Conservation (phyloP, 1,284 basidiomycete genomes). For the Hypsizygus ulmarius region DNA sequence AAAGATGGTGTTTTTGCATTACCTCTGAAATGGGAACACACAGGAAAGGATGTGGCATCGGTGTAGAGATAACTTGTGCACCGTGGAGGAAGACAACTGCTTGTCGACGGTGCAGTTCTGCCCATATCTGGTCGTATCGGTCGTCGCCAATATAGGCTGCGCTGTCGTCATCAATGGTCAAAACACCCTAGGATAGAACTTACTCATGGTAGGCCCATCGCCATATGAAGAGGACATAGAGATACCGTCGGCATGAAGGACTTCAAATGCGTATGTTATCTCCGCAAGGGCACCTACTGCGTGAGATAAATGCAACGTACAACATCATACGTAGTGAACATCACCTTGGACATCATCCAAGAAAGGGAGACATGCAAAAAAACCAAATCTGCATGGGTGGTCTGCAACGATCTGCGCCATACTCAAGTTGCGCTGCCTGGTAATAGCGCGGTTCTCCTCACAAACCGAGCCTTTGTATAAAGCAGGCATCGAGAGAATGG, state of each 20-base stretch:
- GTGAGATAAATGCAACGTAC: background rate
- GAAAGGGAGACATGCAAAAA: constrained; percentile 63
- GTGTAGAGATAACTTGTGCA: constrained; percentile 58
- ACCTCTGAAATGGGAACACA: constrained; percentile 71
- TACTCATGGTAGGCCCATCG: constrained; percentile 42
- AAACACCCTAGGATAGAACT: constrained; percentile 13
- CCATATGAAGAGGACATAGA: constrained; percentile 65
- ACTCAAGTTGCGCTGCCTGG: constrained; percentile 47
- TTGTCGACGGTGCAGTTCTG: constrained; percentile 53
- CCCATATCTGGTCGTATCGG: constrained; percentile 61
- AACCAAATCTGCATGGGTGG: constrained; percentile 58
- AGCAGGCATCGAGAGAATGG: constrained; percentile 66
- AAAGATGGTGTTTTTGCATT: constrained; percentile 7
- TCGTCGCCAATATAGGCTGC: constrained; percentile 67
- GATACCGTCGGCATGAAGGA: constrained; percentile 58
- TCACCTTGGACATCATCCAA: constrained; percentile 58
- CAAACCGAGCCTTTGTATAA: constrained; percentile 43
- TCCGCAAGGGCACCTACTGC: constrained; percentile 51
- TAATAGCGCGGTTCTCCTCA: constrained; percentile 37
- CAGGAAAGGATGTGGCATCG: constrained; percentile 56
- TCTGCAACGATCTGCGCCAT: constrained; percentile 45
- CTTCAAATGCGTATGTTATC: constrained; percentile 56
- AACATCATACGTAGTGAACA: constrained; percentile 3
- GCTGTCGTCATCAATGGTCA: background rate
- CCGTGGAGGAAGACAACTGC: constrained; percentile 71